A percentile compares a stretch with the other conserved stretches of the same genome.
These are phyloP conservation scores for Metschnikowia shivogae DNA, from an alignment of 805 yeast genomes.

Conservation along the genomic window DNA sequence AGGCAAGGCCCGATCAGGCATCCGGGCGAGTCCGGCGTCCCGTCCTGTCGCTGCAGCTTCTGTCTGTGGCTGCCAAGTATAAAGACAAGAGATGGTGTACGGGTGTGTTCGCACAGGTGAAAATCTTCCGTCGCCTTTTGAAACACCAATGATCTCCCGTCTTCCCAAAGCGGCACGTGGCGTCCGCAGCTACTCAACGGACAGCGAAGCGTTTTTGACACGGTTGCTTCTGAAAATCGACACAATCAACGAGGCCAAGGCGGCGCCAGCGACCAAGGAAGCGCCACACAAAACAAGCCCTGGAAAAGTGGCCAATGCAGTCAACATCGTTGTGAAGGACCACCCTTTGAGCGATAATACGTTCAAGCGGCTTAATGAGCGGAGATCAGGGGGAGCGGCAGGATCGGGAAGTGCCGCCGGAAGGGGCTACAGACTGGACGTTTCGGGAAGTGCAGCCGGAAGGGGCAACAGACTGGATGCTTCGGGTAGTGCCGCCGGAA, in stretches of 20 bases:
- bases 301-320: not conserved
- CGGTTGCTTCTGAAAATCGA: conserved; percentile 37
- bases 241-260: conserved; percentile 21
- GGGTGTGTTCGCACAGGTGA: not conserved
- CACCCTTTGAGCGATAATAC: conserved; percentile 19
- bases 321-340: conserved; percentile 13
- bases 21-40: no score
- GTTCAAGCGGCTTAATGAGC: conserved; percentile 11
- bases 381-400: not conserved
- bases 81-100: not conserved
- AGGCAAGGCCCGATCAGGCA: no score
- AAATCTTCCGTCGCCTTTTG: not conserved
- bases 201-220: conserved; percentile 25
- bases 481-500: no score
- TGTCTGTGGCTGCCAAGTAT: no score
- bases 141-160: conserved; percentile 11
- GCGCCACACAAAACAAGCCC: not conserved
- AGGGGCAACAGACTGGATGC: no score
- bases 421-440: not conserved
- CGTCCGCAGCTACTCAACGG: conserved; percentile 11
- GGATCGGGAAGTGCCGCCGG: not conserved
- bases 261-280: not conserved
- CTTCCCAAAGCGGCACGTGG: conserved; percentile 7
- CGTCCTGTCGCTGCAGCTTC: no score
- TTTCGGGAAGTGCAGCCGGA: no score